Evolutionary conservation across 345 rosid genomes (phyloP).

Genomic region (Eucalyptus sp.): DNA sequence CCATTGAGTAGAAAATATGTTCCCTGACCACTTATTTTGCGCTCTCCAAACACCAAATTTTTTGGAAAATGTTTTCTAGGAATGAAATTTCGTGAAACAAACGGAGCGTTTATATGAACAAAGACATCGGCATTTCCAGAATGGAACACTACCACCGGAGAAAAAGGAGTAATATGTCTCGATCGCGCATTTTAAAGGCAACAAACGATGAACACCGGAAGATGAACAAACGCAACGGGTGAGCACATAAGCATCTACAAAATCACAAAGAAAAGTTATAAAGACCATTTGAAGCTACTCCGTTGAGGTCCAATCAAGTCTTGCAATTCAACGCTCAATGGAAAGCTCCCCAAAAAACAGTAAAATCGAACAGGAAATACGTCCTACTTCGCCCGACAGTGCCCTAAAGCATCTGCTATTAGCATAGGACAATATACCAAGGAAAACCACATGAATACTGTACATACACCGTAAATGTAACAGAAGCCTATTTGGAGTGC

Average conservation of each 20-base stretch:
- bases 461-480: not conserved
- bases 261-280: not conserved
- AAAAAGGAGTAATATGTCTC: not conserved
- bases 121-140: not conserved
- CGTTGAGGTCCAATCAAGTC: not conserved
- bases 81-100: too few species aligned
- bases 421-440: not conserved
- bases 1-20: too few species aligned
- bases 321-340: not conserved
- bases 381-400: not conserved
- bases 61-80: fast-evolving
- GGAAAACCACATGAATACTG: not conserved
- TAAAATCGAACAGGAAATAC: not conserved
- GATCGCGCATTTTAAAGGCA: not conserved
- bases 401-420: not conserved
- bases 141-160: not conserved
- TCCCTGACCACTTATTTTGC: too few species aligned
- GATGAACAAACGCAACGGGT: not conserved
- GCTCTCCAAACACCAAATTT: too few species aligned
- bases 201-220: fast-evolving
- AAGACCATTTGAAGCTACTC: not conserved
- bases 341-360: not conserved
- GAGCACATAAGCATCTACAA: not conserved
- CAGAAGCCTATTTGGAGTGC: not conserved
- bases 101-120: not conserved